Conservation (phyloP, 163 green algal species). For the Dunaliella salina region DNA sequence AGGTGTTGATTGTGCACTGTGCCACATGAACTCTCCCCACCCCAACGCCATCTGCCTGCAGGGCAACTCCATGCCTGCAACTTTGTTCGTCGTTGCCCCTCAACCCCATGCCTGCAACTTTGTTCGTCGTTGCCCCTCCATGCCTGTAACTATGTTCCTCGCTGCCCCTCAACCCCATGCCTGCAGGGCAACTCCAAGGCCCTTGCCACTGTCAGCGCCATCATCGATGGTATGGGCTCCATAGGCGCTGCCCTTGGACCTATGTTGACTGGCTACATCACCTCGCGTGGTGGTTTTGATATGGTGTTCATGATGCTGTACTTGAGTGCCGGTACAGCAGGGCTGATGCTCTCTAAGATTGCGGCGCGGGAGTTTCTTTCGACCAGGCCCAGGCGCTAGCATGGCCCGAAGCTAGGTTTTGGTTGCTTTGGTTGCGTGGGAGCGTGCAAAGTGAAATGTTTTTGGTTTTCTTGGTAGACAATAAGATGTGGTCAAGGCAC, state of each 20-base stretch:
- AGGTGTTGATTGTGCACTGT: too few species aligned
- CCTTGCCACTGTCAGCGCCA: constrained; percentile 90
- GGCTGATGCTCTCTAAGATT: constrained; percentile 62
- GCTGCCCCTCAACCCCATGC: too few species aligned
- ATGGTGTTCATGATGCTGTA: constrained; percentile 88
- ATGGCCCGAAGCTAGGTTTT: too few species aligned
- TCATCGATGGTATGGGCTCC: constrained; percentile 93
- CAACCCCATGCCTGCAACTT: background rate
- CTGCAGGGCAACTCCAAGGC: constrained; percentile 76
- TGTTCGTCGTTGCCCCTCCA: background rate
- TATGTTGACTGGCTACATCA: constrained; percentile 85
- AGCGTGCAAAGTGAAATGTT: too few species aligned
- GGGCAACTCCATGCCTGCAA: constrained; percentile 71
- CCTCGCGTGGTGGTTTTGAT: constrained; percentile 70
- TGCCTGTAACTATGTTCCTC: background rate
- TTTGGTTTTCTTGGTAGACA: too few species aligned
- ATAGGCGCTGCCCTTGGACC: constrained; percentile 87
- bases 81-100: background rate
- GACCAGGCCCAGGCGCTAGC: background rate
- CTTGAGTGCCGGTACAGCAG: constrained; percentile 52
- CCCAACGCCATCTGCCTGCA: background rate
- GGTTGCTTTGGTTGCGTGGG: too few species aligned
- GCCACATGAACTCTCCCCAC: too few species aligned
- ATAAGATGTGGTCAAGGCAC: too few species aligned
- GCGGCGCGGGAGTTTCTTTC: constrained; percentile 12